Conservation (phyloP, 257 asterid genomes). For the Nicotiana paniculata region DNA sequence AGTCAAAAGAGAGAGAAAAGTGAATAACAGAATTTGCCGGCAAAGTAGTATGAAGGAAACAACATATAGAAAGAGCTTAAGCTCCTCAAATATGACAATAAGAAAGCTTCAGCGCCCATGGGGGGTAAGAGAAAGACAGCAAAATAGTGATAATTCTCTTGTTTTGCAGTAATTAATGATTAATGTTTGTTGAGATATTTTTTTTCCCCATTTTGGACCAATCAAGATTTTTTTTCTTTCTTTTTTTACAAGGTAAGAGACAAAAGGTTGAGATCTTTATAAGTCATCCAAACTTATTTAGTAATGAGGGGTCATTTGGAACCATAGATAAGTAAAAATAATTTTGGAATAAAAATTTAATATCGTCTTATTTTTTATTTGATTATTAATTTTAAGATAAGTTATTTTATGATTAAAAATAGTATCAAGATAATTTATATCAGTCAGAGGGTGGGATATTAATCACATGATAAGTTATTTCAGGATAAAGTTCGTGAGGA, state of each 20-base stretch:
- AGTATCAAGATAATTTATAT: too few species aligned
- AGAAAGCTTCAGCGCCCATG: neutral
- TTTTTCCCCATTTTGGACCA: neutral
- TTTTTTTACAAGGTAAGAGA: neutral
- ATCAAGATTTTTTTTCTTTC: neutral
- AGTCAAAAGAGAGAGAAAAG: neutral
- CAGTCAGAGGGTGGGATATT: too few species aligned
- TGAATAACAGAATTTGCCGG: conserved; percentile 1
- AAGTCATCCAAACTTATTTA: too few species aligned
- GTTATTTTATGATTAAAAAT: too few species aligned
- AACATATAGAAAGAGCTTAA: neutral
- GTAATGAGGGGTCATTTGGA: too few species aligned
- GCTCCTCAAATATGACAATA: neutral
- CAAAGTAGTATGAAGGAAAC: conserved; percentile 2
- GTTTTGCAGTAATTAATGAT: neutral
- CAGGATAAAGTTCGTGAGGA: too few species aligned
- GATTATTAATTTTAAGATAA: too few species aligned
- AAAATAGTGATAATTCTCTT: neutral
- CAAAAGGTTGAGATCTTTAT: neutral
- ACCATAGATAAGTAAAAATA: too few species aligned
- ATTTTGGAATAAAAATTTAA: too few species aligned
- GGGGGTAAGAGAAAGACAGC: neutral
- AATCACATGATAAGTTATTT: too few species aligned
- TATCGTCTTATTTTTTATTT: too few species aligned
- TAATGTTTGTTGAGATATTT: neutral